Conservation (phyloP, 2,329 filamentous ascomycete species). For the Aspergillus pseudoglaucus region DNA sequence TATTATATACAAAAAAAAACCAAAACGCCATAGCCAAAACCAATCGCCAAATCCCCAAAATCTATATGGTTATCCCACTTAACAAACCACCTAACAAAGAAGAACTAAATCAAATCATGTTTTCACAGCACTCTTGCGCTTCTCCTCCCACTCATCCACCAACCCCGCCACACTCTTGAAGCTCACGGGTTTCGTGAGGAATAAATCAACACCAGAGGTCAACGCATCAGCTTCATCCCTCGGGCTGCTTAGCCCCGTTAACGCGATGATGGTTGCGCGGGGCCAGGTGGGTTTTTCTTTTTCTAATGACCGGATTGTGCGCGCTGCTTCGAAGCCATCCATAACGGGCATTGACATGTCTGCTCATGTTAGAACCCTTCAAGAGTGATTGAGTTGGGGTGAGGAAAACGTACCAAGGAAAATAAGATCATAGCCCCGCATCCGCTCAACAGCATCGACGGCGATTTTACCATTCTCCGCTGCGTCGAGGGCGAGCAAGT, state of each 20-base stretch:
- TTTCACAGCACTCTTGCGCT: too few relatives aligned
- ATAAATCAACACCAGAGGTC: constrained; percentile 39
- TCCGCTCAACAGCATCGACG: constrained; percentile 32
- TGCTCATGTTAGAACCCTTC: constrained; percentile 1
- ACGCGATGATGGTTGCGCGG: constrained; percentile 37
- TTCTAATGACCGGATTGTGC: constrained; percentile 40
- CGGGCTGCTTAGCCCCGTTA: constrained; percentile 41
- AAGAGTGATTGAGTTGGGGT: not conserved
- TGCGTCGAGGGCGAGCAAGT: constrained; percentile 27
- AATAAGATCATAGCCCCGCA: constrained; percentile 37
- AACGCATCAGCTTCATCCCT: constrained; percentile 39
- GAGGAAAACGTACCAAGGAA: constrained; percentile 33
- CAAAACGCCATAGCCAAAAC: too few relatives aligned
- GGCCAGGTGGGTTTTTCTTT: constrained; percentile 22
- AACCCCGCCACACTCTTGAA: constrained; percentile 39
- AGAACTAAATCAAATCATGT: too few relatives aligned
- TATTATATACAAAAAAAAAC: too few relatives aligned
- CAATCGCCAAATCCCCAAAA: too few relatives aligned
- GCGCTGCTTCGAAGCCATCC: constrained; percentile 44
- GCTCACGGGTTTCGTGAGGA: constrained; percentile 43
- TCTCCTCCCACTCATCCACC: constrained; percentile 27
- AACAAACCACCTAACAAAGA: too few relatives aligned
- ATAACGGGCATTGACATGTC: constrained; percentile 45
- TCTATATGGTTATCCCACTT: too few relatives aligned
- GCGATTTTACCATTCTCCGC: constrained; percentile 40